These are phyloP conservation scores for Violaceomyces palustris DNA, from an alignment of 1,284 basidiomycete genomes.

Conservation along the genomic window DNA sequence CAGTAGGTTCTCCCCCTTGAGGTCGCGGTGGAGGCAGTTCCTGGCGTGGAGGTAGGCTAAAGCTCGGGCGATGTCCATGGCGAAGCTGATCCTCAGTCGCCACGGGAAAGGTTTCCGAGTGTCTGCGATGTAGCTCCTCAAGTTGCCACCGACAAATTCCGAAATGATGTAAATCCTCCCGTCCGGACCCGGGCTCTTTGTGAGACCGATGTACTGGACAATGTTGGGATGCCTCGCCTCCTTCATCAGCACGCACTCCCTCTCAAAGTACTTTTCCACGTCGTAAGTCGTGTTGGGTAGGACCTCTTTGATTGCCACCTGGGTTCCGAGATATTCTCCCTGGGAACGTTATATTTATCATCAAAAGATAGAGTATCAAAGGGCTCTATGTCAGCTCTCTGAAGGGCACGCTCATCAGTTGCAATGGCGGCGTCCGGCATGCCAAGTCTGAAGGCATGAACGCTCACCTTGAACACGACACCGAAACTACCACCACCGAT, in stretches of 20 bases:
- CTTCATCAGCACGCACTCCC: conserved; percentile 95
- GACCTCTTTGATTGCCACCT: conserved; percentile 94
- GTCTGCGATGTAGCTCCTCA: conserved; percentile 43
- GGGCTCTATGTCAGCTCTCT: no score
- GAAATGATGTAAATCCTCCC: conserved; percentile 58
- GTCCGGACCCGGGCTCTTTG: conserved; percentile 74
- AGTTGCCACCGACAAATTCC: conserved; percentile 46
- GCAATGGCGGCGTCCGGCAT: no score
- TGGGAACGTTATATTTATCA: no score
- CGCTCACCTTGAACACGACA: conserved; percentile 34
- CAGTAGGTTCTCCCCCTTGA: conserved; percentile 95
- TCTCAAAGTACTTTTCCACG: conserved; percentile 90
- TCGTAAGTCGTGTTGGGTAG: conserved; percentile 82
- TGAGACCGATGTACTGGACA: conserved; percentile 87
- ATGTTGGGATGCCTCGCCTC: conserved; percentile 87
- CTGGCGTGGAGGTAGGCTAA: conserved; percentile 95
- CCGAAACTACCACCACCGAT: conserved; percentile 48
- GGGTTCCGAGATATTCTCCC: conserved; percentile 87
- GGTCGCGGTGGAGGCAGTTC: conserved; percentile 66
- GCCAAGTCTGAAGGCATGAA: no score
- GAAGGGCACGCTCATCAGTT: no score
- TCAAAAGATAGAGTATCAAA: no score
- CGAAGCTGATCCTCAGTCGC: conserved; percentile 75
- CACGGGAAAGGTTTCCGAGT: conserved; percentile 40
- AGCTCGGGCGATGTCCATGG: conserved; percentile 85